Percentiles rank a stretch among this genome's conserved stretches.
phyloP scores from a whole-genome alignment of 2,329 filamentous ascomycete genomes.

The Aspergillus luchuensis region DNA sequence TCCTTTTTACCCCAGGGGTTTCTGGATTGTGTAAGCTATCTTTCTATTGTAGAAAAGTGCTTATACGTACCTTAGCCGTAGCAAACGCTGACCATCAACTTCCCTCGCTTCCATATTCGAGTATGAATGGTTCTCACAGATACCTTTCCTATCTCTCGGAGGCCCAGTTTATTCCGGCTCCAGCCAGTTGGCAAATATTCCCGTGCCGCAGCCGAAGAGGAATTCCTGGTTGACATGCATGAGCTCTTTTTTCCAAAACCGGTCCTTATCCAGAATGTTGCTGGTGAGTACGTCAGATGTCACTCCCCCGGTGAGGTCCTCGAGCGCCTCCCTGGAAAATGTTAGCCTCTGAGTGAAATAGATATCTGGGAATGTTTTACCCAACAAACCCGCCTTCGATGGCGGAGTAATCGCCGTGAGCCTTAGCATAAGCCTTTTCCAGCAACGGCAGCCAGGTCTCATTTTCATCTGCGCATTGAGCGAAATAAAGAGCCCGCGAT shows the following conservation, averaged over 20 bases:
- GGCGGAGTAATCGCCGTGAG: conserved; percentile 75
- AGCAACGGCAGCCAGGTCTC: conserved; percentile 22
- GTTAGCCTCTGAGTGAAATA: neutral
- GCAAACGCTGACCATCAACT: conserved; percentile 62
- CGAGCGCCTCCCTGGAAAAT: conserved; percentile 54
- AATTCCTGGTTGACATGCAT: conserved; percentile 80
- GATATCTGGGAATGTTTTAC: conserved; percentile 29
- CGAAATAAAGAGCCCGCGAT: conserved; percentile 62
- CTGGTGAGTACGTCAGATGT: conserved; percentile 50
- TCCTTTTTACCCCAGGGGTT: conserved; percentile 83
- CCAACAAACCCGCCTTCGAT: conserved; percentile 75
- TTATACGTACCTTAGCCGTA: conserved; percentile 58
- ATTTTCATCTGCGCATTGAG: conserved; percentile 20
- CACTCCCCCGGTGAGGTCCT: conserved; percentile 59
- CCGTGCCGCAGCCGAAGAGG: conserved; percentile 51
- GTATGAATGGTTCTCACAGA: conserved; percentile 56
- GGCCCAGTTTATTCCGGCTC: conserved; percentile 37
- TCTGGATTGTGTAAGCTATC: conserved; percentile 41
- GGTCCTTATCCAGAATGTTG: conserved; percentile 65
- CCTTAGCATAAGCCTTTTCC: conserved; percentile 53
- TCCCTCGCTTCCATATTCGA: conserved; percentile 63
- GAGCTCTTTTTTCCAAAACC: conserved; percentile 81
- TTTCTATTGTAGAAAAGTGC: conserved; percentile 10
- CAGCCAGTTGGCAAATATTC: conserved; percentile 49
- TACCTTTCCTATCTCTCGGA: conserved; percentile 46